These are phyloP conservation scores for Prunus yedoensis DNA, from an alignment of 331 rosid genomes.

Conservation along the genomic window DNA sequence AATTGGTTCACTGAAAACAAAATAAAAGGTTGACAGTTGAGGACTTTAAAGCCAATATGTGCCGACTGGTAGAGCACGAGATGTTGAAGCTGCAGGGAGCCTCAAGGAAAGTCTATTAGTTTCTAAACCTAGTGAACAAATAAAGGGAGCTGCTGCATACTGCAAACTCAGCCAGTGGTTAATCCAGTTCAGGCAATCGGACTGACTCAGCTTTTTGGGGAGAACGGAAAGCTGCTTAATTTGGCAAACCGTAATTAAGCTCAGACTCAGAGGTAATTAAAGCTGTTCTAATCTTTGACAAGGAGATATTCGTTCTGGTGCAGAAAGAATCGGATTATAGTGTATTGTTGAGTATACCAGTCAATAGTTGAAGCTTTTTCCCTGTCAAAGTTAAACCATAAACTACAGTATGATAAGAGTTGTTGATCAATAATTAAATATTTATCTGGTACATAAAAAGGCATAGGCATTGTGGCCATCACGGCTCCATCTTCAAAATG, in stretches of 20 bases:
- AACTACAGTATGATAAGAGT: neutral
- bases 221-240: neutral
- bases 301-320: neutral
- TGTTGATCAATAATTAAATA: neutral
- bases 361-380: neutral
- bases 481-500: neutral
- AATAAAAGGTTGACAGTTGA: no score
- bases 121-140: neutral
- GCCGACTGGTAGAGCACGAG: neutral
- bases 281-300: neutral
- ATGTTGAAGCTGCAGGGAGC: neutral
- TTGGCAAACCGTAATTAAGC: neutral
- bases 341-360: neutral
- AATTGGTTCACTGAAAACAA: no score
- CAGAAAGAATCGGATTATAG: neutral
- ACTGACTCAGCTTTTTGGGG: neutral
- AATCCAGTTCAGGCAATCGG: neutral
- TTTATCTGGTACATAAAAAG: neutral
- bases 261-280: neutral
- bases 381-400: neutral
- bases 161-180: conserved; percentile 2
- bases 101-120: neutral
- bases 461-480: neutral
- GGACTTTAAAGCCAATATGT: neutral
- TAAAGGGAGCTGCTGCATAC: neutral